A percentile compares a stretch with the other conserved stretches of the same genome.
Conservation (phyloP, 345 rosid species). For the Linum lewisii region DNA sequence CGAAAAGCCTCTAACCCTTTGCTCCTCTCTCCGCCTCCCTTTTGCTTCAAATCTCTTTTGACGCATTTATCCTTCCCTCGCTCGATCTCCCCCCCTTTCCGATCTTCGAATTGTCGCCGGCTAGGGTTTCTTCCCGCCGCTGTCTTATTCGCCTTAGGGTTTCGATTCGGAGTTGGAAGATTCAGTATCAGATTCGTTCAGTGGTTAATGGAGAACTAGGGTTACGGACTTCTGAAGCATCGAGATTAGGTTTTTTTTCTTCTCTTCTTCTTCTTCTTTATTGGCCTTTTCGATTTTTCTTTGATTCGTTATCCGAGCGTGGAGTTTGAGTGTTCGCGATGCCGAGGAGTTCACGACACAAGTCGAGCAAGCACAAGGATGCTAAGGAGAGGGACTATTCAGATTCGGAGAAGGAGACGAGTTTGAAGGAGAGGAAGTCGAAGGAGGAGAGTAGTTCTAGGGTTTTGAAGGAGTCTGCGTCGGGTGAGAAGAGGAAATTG, state of each 20-base stretch:
- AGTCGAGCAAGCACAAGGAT: slow-evolving; percentile 85
- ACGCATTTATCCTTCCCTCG: not conserved
- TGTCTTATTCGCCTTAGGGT: slow-evolving; percentile 8
- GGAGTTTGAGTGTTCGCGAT: slow-evolving; percentile 21
- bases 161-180: not conserved
- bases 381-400: slow-evolving; percentile 73
- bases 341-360: slow-evolving; percentile 92
- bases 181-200: not conserved
- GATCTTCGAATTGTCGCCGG: not conserved
- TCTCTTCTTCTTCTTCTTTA: too few relatives aligned
- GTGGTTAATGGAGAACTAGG: not conserved
- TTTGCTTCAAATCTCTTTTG: not conserved
- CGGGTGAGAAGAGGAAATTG: slow-evolving; percentile 60
- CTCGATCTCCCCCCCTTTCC: not conserved
- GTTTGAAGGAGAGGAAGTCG: slow-evolving; percentile 50
- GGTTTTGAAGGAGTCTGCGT: slow-evolving; percentile 49
- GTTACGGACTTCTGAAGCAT: not conserved
- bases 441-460: slow-evolving; percentile 42
- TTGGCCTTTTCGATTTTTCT: slow-evolving; percentile 3
- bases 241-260: not conserved
- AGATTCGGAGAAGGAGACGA: slow-evolving; percentile 72
- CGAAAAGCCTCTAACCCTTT: not conserved
- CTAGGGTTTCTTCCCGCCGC: slow-evolving; percentile 27
- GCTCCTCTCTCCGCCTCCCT: not conserved
- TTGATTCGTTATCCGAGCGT: not conserved